phyloP scores from a whole-genome alignment of 768 basidiomycete species.

The Termitomyces eurrhizus region DNA sequence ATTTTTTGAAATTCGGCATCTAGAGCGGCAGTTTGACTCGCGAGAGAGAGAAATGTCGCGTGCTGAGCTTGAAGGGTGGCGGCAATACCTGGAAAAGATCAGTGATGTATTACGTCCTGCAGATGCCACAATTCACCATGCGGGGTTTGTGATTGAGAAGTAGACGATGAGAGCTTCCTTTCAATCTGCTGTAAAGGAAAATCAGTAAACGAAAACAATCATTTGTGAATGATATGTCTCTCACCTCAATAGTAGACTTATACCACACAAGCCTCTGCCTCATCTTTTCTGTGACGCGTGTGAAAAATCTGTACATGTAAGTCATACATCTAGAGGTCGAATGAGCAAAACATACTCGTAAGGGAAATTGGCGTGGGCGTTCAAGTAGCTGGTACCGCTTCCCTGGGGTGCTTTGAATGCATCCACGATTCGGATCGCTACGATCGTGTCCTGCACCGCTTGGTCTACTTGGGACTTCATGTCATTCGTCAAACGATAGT shows the following conservation, averaged over 20 bases:
- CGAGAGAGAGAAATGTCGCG: slow-evolving; percentile 70
- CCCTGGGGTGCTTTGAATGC: slow-evolving; percentile 70
- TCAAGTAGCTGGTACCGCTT: slow-evolving; percentile 63
- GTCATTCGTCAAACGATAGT: slow-evolving; percentile 63
- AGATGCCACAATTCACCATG: slow-evolving; percentile 46
- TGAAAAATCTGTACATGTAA: slow-evolving; percentile 55
- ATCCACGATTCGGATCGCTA: slow-evolving; percentile 72
- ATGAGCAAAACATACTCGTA: slow-evolving; percentile 51
- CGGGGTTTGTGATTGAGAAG: slow-evolving; percentile 66
- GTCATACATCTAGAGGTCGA: neutral
- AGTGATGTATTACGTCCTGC: neutral
- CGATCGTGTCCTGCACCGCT: slow-evolving; percentile 76
- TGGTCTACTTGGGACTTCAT: slow-evolving; percentile 73
- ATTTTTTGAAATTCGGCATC: slow-evolving; percentile 76
- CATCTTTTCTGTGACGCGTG: slow-evolving; percentile 68
- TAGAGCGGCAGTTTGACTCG: slow-evolving; percentile 68
- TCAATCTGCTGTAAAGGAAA: slow-evolving; percentile 64
- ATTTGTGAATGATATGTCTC: slow-evolving; percentile 3
- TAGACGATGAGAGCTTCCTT: slow-evolving; percentile 68
- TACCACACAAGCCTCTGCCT: slow-evolving; percentile 71
- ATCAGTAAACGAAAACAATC: neutral
- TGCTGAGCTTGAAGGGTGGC: slow-evolving; percentile 81
- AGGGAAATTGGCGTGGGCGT: slow-evolving; percentile 79
- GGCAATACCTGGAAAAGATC: slow-evolving; percentile 44
- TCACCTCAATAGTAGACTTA: slow-evolving; percentile 75